Conservation (phyloP, 1,139 yeast species). For the Entelexis sorbosivorans region DNA sequence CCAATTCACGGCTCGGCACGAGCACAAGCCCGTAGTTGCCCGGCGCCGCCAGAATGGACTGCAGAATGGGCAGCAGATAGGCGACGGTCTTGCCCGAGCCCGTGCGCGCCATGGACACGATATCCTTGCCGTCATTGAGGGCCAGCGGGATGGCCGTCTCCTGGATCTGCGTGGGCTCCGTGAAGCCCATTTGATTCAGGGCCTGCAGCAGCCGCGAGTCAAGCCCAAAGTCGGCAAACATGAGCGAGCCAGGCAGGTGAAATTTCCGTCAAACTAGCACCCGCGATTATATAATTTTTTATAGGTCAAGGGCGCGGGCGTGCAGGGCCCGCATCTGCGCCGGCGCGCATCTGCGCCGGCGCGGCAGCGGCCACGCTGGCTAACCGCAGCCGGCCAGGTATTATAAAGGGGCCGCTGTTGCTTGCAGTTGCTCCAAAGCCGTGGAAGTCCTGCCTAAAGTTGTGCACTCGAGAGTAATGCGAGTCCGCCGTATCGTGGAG, state of each 20-base stretch:
- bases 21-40: conserved; percentile 42
- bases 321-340: background rate
- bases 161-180: conserved; percentile 81
- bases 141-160: conserved; percentile 88
- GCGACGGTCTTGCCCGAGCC: conserved; percentile 91
- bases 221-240: conserved; percentile 31
- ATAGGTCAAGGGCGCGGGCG: background rate
- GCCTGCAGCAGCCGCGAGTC: conserved; percentile 83
- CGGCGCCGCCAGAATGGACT: conserved; percentile 42
- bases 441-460: too few relatives aligned
- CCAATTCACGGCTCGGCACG: conserved; percentile 78
- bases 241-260: background rate
- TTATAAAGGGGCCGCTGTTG: too few relatives aligned
- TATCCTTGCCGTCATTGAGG: conserved; percentile 71
- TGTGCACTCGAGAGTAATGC: too few relatives aligned
- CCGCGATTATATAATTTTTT: conserved; percentile 15
- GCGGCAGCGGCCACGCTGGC: too few relatives aligned
- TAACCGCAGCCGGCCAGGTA: too few relatives aligned
- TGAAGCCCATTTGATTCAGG: conserved; percentile 58
- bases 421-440: too few relatives aligned
- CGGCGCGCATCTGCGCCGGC: too few relatives aligned
- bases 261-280: background rate
- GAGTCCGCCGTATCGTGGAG: too few relatives aligned
- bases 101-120: conserved; percentile 78
- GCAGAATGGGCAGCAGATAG: conserved; percentile 66